A percentile compares a stretch with the other conserved stretches of the same genome.
phyloP scores from a whole-genome alignment of 306 rosid species.

The Sophora flavescens region DNA sequence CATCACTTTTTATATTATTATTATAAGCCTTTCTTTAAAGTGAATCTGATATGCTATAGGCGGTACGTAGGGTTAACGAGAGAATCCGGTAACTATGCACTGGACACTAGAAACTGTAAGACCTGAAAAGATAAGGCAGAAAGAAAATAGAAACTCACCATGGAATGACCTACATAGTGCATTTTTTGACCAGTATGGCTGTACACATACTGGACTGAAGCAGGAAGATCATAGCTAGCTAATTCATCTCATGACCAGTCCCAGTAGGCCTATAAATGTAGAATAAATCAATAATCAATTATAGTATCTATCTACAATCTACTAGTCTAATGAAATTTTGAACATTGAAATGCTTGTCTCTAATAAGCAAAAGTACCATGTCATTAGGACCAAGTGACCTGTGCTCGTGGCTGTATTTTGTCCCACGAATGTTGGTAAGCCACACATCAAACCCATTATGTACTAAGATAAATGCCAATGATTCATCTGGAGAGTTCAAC shows the following conservation, averaged over 20 bases:
- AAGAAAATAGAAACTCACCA: slow-evolving; percentile 49
- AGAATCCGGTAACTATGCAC: too few relatives aligned
- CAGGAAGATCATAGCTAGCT: too few relatives aligned
- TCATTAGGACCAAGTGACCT: slow-evolving; percentile 53
- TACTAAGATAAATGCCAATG: slow-evolving; percentile 69
- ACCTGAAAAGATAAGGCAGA: neutral
- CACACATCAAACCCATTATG: slow-evolving; percentile 79
- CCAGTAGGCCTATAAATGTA: slow-evolving; percentile 69
- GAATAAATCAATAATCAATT: neutral
- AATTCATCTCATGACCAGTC: too few relatives aligned
- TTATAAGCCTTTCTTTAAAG: too few relatives aligned
- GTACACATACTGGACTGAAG: too few relatives aligned
- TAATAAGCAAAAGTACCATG: slow-evolving; percentile 40
- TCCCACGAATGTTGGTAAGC: slow-evolving; percentile 74
- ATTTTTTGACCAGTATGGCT: too few relatives aligned
- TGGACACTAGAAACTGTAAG: neutral
- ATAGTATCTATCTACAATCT: neutral
- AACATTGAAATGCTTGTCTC: neutral
- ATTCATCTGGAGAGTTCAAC: slow-evolving; percentile 63
- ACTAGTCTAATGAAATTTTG: neutral
- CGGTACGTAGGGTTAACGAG: too few relatives aligned
- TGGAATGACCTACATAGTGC: slow-evolving; percentile 85
- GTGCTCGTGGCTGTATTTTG: slow-evolving; percentile 60
- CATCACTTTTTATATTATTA: too few relatives aligned
- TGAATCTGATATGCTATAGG: too few relatives aligned